A percentile compares a stretch with the other conserved stretches of the same genome.
Evolutionary conservation across 176 grass and related monocot genomes (phyloP).

Genomic region (Rhynchospora pubera): DNA sequence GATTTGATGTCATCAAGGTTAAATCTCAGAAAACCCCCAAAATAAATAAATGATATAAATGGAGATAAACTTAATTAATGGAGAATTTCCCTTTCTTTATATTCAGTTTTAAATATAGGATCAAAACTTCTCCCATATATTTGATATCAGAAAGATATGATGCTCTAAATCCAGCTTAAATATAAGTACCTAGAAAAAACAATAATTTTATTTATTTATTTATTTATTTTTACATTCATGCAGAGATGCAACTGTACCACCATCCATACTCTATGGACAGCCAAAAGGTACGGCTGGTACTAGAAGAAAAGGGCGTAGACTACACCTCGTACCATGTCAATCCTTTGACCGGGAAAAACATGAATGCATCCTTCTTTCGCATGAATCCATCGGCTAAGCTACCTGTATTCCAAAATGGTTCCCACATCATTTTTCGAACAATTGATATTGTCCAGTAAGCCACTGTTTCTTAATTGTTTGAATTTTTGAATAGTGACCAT

Average conservation of each 20-base stretch:
- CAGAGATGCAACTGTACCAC: constrained; percentile 95
- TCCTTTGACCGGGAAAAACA: constrained; percentile 76
- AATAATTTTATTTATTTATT: not conserved
- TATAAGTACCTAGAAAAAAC: not conserved
- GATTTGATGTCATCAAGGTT: not conserved
- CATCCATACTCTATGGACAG: constrained; percentile 88
- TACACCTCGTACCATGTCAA: constrained; percentile 92
- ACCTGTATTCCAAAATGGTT: constrained; percentile 90
- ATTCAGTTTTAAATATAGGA: not conserved
- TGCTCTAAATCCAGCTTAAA: constrained; percentile 1
- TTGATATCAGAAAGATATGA: not conserved
- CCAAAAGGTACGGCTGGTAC: constrained; percentile 80
- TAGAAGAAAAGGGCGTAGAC: constrained; percentile 96
- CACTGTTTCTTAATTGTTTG: not conserved
- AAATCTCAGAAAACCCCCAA: too few relatives aligned
- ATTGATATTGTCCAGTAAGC: constrained; percentile 74
- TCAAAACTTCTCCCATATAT: not conserved
- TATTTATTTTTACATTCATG: not conserved
- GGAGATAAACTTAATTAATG: too few relatives aligned
- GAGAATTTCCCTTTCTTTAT: not conserved
- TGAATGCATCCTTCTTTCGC: constrained; percentile 73
- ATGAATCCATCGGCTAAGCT: constrained; percentile 88
- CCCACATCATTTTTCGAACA: constrained; percentile 62
- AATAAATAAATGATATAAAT: too few relatives aligned
- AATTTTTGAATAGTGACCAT: not conserved